A percentile compares a stretch with the other conserved stretches of the same genome.
Evolutionary conservation across 129 eudicot genomes (phyloP).

Genomic region (Lactuca saligna): DNA sequence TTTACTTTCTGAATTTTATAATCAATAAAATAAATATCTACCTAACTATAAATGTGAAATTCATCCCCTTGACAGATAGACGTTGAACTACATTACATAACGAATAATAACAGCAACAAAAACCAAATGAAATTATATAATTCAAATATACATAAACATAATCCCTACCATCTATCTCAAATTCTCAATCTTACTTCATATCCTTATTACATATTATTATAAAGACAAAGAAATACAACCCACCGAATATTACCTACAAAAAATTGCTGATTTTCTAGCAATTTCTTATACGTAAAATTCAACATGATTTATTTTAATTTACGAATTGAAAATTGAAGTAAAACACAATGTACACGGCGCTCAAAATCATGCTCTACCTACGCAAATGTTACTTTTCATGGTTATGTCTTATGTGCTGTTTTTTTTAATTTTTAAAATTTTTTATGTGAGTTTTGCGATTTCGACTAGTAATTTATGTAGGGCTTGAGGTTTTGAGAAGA

Average conservation of each 20-base stretch:
- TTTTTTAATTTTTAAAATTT: not conserved
- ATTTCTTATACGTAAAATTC: slow-evolving; percentile 16
- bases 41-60: no score
- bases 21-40: no score
- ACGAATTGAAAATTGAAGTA: slow-evolving; percentile 9
- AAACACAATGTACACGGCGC: slow-evolving; percentile 21
- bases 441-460: slow-evolving; percentile 60
- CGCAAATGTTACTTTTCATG: not conserved
- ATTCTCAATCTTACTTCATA: not conserved
- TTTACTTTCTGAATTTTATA: no score
- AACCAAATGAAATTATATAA: not conserved
- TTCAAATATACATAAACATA: slow-evolving; percentile 12
- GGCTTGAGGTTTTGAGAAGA: slow-evolving; percentile 93
- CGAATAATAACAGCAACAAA: not conserved
- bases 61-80: no score
- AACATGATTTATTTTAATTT: slow-evolving; percentile 12
- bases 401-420: not conserved
- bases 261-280: slow-evolving; percentile 17
- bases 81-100: no score
- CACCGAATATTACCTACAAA: slow-evolving; percentile 15
- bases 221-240: slow-evolving; percentile 5
- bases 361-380: slow-evolving; percentile 26
- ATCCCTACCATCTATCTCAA: slow-evolving; percentile 2
- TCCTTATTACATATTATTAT: slow-evolving; percentile 2
- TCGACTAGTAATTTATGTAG: slow-evolving; percentile 78